These are phyloP conservation scores for Lipomyces oligophaga DNA, from an alignment of 805 yeast genomes.

Conservation along the genomic window DNA sequence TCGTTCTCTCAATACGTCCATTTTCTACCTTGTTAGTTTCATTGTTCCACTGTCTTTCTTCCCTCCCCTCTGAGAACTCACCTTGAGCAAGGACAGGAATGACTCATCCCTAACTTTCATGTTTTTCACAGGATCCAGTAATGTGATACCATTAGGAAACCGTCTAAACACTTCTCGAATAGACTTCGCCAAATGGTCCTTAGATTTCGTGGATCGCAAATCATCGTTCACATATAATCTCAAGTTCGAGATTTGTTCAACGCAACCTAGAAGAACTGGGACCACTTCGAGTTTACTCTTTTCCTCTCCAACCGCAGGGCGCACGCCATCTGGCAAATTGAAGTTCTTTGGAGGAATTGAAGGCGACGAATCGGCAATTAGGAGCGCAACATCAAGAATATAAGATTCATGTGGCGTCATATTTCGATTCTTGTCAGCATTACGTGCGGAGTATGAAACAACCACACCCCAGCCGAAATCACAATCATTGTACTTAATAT, in stretches of 20 bases:
- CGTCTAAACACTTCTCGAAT: slow-evolving; percentile 75
- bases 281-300: slow-evolving; percentile 68
- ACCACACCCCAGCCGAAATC: slow-evolving; percentile 98
- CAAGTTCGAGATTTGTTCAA: slow-evolving; percentile 70
- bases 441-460: slow-evolving; percentile 68
- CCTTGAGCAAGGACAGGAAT: slow-evolving; percentile 52
- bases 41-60: no score
- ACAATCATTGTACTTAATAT: slow-evolving; percentile 33
- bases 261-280: slow-evolving; percentile 78
- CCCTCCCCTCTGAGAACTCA: no score
- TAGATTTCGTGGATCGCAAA: slow-evolving; percentile 43
- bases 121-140: slow-evolving; percentile 81
- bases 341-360: slow-evolving; percentile 45
- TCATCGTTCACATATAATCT: slow-evolving; percentile 77
- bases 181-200: slow-evolving; percentile 63
- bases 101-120: slow-evolving; percentile 86
- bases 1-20: slow-evolving; percentile 77
- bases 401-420: slow-evolving; percentile 81
- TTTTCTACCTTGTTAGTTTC: slow-evolving; percentile 56
- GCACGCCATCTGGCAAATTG: slow-evolving; percentile 81
- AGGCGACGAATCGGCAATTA: slow-evolving; percentile 76
- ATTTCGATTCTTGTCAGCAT: slow-evolving; percentile 35
- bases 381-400: slow-evolving; percentile 78
- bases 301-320: slow-evolving; percentile 75
- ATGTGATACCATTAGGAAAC: slow-evolving; percentile 88